Percentiles rank a stretch among this genome's conserved stretches.
These are phyloP conservation scores for Eimeria praecox DNA, from an alignment of 169 alveolate genomes.

Conservation along the genomic window DNA sequence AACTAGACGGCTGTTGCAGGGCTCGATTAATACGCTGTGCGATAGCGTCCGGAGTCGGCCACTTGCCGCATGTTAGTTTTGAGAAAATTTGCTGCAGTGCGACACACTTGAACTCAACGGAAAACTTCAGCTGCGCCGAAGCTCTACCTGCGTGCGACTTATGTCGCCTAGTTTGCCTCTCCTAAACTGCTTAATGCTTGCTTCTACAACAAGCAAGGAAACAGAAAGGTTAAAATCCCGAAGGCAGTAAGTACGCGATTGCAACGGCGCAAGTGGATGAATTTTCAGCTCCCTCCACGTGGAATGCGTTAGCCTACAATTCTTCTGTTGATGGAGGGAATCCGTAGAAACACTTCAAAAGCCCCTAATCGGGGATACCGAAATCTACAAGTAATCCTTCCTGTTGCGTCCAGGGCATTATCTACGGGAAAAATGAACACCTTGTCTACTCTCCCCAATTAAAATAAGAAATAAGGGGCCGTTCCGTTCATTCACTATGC, in stretches of 20 bases:
- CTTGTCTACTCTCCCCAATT: not conserved
- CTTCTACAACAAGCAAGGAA: not conserved
- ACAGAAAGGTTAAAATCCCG: not conserved
- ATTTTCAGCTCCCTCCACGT: not conserved
- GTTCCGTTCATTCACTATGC: not conserved
- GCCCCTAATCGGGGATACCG: conserved; percentile 80
- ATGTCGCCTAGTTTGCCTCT: not conserved
- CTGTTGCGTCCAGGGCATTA: conserved; percentile 43
- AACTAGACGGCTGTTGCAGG: conserved; percentile 53
- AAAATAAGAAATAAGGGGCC: not conserved
- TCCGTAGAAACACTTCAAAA: conserved; percentile 74
- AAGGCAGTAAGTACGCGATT: not conserved
- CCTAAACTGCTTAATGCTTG: not conserved
- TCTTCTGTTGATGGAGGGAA: conserved; percentile 61
- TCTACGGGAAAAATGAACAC: not conserved
- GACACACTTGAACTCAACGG: not conserved
- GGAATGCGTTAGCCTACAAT: conserved; percentile 38
- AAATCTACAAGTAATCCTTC: conserved; percentile 35
- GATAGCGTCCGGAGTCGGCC: conserved; percentile 74
- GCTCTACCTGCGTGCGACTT: not conserved
- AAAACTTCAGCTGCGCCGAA: not conserved
- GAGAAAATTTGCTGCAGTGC: conserved; percentile 70
- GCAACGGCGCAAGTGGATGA: not conserved
- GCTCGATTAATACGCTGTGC: conserved; percentile 66
- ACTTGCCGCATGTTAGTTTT: conserved; percentile 65